Conservation (phyloP, 1,284 basidiomycete species). For the Malassezia sp. region DNA sequence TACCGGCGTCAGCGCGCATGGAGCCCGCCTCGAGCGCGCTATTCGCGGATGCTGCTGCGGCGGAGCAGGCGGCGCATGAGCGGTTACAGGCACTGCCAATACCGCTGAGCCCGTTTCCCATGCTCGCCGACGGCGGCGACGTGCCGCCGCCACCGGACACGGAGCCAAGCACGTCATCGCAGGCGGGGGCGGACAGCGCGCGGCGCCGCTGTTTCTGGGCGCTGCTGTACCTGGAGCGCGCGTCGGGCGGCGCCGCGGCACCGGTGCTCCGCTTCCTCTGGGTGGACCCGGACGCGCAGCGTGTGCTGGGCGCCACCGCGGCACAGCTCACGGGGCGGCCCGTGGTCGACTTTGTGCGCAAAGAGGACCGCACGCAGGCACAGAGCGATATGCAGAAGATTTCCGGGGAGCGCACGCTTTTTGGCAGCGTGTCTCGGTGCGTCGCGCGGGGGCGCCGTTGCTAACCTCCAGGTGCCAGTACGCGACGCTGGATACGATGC, state of each 20-base stretch:
- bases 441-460: too few relatives aligned
- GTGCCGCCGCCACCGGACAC: neutral
- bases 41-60: too few relatives aligned
- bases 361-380: constrained; percentile 58
- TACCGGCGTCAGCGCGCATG: too few relatives aligned
- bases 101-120: neutral
- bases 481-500: constrained; percentile 49
- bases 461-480: too few relatives aligned
- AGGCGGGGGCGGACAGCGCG: neutral
- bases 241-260: too few relatives aligned
- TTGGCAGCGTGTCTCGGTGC: constrained; percentile 86
- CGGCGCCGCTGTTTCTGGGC: constrained; percentile 8
- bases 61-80: too few relatives aligned
- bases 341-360: constrained; percentile 76
- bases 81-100: too few relatives aligned
- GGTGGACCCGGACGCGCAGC: constrained; percentile 70
- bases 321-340: constrained; percentile 60
- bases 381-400: constrained; percentile 61
- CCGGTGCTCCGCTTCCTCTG: constrained; percentile 48
- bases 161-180: neutral
- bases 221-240: neutral
- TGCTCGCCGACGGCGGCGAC: neutral
- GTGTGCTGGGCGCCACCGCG: constrained; percentile 65
- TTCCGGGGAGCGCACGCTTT: constrained; percentile 65
- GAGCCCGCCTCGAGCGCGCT: too few relatives aligned